Evolutionary conservation across 2,329 filamentous ascomycete genomes (phyloP).

Genomic region (Neospermospora avenae): DNA sequence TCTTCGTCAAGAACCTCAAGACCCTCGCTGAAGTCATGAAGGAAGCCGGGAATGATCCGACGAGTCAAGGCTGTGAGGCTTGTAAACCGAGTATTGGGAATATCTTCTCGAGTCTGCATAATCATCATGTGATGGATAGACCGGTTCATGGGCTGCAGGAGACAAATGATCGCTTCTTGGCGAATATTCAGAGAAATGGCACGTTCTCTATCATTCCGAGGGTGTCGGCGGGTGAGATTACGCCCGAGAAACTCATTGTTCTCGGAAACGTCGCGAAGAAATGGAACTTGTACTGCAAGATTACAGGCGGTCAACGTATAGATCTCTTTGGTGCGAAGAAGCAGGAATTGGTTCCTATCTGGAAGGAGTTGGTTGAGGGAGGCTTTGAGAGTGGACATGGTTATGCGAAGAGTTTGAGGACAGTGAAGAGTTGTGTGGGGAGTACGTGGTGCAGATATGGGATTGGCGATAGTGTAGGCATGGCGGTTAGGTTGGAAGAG

Average conservation of each 20-base stretch:
- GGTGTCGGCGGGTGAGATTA: slow-evolving; percentile 82
- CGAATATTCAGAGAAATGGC: slow-evolving; percentile 87
- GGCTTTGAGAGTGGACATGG: slow-evolving; percentile 90
- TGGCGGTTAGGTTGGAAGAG: slow-evolving; percentile 84
- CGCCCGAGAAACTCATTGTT: slow-evolving; percentile 76
- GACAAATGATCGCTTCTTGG: slow-evolving; percentile 84
- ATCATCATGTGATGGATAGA: slow-evolving; percentile 74
- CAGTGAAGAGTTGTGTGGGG: slow-evolving; percentile 89
- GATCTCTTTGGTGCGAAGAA: slow-evolving; percentile 92
- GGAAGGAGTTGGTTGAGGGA: slow-evolving; percentile 74
- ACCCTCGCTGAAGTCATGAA: slow-evolving; percentile 75
- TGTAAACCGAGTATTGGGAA: slow-evolving; percentile 82
- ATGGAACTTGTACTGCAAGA: slow-evolving; percentile 84
- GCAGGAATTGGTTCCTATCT: slow-evolving; percentile 79
- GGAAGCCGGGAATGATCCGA: slow-evolving; percentile 66
- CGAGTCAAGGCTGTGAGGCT: slow-evolving; percentile 77
- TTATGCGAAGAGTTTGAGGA: slow-evolving; percentile 84
- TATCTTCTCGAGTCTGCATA: slow-evolving; percentile 80
- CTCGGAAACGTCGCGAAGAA: slow-evolving; percentile 83
- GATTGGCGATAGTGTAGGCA: slow-evolving; percentile 84
- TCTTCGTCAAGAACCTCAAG: slow-evolving; percentile 75
- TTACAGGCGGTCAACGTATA: slow-evolving; percentile 87
- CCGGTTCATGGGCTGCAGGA: slow-evolving; percentile 75
- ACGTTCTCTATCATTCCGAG: slow-evolving; percentile 87
- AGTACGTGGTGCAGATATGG: slow-evolving; percentile 90